These are phyloP conservation scores for Phytomonas serpens DNA, from an alignment of 208 protist genomes.

Conservation along the genomic window DNA sequence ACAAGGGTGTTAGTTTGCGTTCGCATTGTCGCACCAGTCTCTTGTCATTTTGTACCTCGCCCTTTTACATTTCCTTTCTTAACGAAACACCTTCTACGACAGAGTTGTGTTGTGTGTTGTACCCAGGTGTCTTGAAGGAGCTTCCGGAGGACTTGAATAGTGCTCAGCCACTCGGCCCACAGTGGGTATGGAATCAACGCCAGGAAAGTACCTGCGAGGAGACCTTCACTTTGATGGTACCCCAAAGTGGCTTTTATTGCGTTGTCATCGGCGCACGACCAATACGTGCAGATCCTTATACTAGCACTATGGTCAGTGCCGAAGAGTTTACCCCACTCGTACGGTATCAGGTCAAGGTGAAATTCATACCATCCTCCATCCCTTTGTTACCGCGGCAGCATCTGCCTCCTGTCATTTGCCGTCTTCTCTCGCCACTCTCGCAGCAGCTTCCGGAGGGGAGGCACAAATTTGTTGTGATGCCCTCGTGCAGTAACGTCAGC, in stretches of 20 bases:
- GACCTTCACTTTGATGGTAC: slow-evolving; percentile 79
- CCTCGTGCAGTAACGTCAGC: slow-evolving; percentile 70
- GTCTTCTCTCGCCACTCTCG: slow-evolving; percentile 56
- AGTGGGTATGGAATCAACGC: slow-evolving; percentile 83
- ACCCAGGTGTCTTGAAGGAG: slow-evolving; percentile 36
- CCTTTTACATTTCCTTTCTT: slow-evolving; percentile 53
- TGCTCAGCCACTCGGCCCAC: slow-evolving; percentile 28
- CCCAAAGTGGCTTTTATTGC: slow-evolving; percentile 61
- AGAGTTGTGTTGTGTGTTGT: slow-evolving; percentile 77
- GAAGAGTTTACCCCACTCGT: slow-evolving; percentile 56
- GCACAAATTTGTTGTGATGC: slow-evolving; percentile 61
- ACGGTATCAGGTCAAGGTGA: slow-evolving; percentile 64
- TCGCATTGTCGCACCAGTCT: slow-evolving; percentile 39
- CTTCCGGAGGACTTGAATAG: slow-evolving; percentile 33
- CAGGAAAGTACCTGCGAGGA: slow-evolving; percentile 38
- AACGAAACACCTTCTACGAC: slow-evolving; percentile 41
- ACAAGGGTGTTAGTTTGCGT: slow-evolving; percentile 26
- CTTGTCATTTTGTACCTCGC: slow-evolving; percentile 41
- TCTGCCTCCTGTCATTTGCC: slow-evolving; percentile 54
- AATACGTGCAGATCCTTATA: slow-evolving; percentile 69
- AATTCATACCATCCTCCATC: slow-evolving; percentile 41
- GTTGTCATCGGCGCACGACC: slow-evolving; percentile 55
- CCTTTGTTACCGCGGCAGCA: slow-evolving; percentile 69
- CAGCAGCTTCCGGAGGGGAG: slow-evolving; percentile 33
- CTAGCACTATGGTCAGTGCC: slow-evolving; percentile 19